Conservation (phyloP, 148 eudicot species). For the Selenicereus undatus region DNA sequence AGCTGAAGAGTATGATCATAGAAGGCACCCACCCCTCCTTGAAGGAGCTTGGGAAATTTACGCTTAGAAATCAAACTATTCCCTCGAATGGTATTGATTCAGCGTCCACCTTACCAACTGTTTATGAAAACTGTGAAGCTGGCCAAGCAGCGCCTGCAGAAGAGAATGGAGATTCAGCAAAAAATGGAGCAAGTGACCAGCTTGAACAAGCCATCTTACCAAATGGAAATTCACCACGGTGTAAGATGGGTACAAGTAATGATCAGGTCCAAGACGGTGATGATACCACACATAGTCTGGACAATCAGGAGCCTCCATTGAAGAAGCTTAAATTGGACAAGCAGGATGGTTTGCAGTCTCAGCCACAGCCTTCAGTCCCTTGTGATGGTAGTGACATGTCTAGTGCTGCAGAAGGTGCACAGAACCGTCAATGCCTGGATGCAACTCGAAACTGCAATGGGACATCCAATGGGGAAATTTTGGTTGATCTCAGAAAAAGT, state of each 20-base stretch:
- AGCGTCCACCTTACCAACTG: conserved; percentile 7
- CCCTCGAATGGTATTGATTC: conserved; percentile 24
- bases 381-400: conserved; percentile 2
- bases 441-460: not conserved
- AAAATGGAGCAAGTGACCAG: conserved; percentile 11
- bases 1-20: conserved; percentile 61
- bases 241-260: conserved; percentile 27
- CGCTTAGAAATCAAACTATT: conserved; percentile 18
- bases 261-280: not conserved
- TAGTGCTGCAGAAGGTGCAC: conserved; percentile 18
- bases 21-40: conserved; percentile 43
- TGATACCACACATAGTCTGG: not conserved
- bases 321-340: conserved; percentile 45
- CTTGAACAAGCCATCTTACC: conserved; percentile 12
- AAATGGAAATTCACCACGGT: conserved; percentile 17
- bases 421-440: conserved; percentile 5
- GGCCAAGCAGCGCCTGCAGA: conserved; percentile 10
- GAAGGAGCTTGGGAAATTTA: conserved; percentile 42
- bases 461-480: conserved; percentile 7
- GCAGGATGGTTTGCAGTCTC: conserved; percentile 11
- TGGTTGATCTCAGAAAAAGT: conserved; percentile 6
- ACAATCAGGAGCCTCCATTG: conserved; percentile 10
- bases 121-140: conserved; percentile 5
- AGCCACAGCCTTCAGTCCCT: conserved; percentile 24
- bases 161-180: conserved; percentile 17